Conservation (phyloP, 2,329 filamentous ascomycete species). For the Fusarium cicatricum region DNA sequence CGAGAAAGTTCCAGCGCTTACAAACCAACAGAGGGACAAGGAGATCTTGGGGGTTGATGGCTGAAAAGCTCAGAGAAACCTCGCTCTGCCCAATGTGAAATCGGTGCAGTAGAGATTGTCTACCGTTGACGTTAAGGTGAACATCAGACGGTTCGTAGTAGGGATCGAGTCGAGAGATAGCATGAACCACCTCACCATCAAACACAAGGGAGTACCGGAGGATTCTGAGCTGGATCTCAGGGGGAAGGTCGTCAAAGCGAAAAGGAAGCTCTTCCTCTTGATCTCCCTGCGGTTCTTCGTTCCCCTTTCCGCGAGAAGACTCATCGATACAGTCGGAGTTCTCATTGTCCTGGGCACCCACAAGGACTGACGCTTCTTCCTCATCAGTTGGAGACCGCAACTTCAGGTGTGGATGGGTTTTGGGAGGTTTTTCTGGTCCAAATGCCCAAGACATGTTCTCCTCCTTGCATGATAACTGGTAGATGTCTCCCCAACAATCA, state of each 20-base stretch:
- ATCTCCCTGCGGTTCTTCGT: neutral
- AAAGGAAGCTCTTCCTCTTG: slow-evolving; percentile 34
- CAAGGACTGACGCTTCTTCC: neutral
- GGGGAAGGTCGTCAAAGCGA: slow-evolving; percentile 45
- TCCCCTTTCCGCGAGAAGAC: too few relatives aligned
- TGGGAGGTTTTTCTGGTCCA: rapidly evolving
- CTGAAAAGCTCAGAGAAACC: slow-evolving; percentile 45
- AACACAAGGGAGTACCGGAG: slow-evolving; percentile 50
- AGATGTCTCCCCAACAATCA: slow-evolving; percentile 9
- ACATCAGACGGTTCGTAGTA: slow-evolving; percentile 32
- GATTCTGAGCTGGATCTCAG: slow-evolving; percentile 45
- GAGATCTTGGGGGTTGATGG: slow-evolving; percentile 47
- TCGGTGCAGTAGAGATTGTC: slow-evolving; percentile 43
- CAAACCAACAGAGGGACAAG: slow-evolving; percentile 52
- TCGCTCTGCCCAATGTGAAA: slow-evolving; percentile 50
- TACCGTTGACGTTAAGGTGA: slow-evolving; percentile 10
- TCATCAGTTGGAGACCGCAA: slow-evolving; percentile 5
- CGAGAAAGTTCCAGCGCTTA: slow-evolving; percentile 52
- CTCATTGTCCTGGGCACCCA: neutral
- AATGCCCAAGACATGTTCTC: slow-evolving; percentile 31
- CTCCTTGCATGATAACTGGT: slow-evolving; percentile 28
- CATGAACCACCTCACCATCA: slow-evolving; percentile 49
- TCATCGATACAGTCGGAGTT: neutral
- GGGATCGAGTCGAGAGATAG: slow-evolving; percentile 55
- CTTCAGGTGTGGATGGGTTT: slow-evolving; percentile 24